These are phyloP conservation scores for Talaromyces piceae DNA, from an alignment of 2,329 filamentous ascomycete species.

Conservation along the genomic window DNA sequence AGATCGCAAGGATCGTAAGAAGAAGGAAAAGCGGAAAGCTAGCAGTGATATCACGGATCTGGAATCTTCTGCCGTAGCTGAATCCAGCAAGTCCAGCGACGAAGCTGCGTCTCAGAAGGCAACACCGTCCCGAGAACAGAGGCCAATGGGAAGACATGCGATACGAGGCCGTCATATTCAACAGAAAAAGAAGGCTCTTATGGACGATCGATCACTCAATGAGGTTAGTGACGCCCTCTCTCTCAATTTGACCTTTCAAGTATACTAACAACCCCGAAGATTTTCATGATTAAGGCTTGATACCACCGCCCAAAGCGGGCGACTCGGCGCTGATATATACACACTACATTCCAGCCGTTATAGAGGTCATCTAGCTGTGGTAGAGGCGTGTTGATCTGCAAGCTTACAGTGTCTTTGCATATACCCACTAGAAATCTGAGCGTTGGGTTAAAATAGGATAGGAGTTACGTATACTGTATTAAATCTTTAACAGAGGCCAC, in stretches of 20 bases:
- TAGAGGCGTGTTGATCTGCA: not conserved
- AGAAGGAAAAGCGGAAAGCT: slow-evolving; percentile 3
- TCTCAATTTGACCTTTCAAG: not conserved
- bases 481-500: too few species aligned
- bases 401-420: not conserved
- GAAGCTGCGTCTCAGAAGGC: slow-evolving; percentile 29
- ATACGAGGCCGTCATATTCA: slow-evolving; percentile 77
- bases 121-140: slow-evolving; percentile 42
- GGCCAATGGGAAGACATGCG: slow-evolving; percentile 57
- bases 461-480: too few species aligned
- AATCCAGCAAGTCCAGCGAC: slow-evolving; percentile 1
- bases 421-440: not conserved
- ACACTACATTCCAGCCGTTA: not conserved
- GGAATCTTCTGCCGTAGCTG: slow-evolving; percentile 17
- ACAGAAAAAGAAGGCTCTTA: slow-evolving; percentile 75
- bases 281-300: slow-evolving; percentile 30
- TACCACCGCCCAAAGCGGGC: not conserved
- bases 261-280: slow-evolving; percentile 20
- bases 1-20: not conserved
- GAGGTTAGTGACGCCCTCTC: slow-evolving; percentile 54
- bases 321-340: not conserved
- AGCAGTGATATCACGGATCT: slow-evolving; percentile 21
- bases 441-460: too few species aligned
- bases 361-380: not conserved
- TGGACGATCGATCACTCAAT: slow-evolving; percentile 75